Evolutionary conservation across 352 stramenopile genomes (phyloP).

Genomic region (Globisporangium perplexum): DNA sequence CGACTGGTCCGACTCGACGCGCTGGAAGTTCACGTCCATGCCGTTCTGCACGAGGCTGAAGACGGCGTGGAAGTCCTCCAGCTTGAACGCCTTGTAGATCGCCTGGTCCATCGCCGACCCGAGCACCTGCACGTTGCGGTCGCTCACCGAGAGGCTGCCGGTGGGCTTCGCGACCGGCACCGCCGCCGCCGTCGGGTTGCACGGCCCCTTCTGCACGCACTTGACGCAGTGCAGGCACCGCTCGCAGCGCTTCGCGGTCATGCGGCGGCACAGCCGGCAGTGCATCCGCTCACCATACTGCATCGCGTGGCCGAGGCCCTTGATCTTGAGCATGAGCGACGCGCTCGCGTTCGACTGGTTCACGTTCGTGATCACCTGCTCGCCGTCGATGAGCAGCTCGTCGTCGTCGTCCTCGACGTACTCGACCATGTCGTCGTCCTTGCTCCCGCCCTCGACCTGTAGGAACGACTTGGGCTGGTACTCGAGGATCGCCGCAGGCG

Average conservation of each 20-base stretch:
- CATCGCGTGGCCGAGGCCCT: constrained; percentile 62
- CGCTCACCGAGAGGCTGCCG: constrained; percentile 52
- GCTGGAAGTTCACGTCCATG: constrained; percentile 86
- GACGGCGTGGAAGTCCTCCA: constrained; percentile 74
- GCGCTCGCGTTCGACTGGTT: constrained; percentile 57
- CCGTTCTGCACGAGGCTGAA: constrained; percentile 79
- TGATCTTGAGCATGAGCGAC: constrained; percentile 71
- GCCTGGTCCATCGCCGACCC: constrained; percentile 79
- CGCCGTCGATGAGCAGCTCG: constrained; percentile 41
- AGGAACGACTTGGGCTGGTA: constrained; percentile 80
- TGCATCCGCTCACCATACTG: constrained; percentile 59
- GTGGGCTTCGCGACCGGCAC: constrained; percentile 2
- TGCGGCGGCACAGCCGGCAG: constrained; percentile 63
- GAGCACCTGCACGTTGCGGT: constrained; percentile 71
- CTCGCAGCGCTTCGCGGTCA: constrained; percentile 72
- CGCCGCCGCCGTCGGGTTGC: constrained; percentile 18
- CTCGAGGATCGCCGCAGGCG: constrained; percentile 39
- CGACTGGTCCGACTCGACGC: constrained; percentile 68
- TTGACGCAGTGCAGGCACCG: constrained; percentile 65
- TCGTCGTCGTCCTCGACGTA: constrained; percentile 68
- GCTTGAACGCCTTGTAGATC: constrained; percentile 74
- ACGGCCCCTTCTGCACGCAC: constrained; percentile 65
- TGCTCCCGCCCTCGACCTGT: constrained; percentile 28
- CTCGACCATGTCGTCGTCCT: constrained; percentile 57
- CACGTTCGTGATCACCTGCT: constrained; percentile 75